Percentiles rank a stretch among this genome's conserved stretches.
Conservation (phyloP, 257 asterid species). For the Voacanga thouarsii region DNA sequence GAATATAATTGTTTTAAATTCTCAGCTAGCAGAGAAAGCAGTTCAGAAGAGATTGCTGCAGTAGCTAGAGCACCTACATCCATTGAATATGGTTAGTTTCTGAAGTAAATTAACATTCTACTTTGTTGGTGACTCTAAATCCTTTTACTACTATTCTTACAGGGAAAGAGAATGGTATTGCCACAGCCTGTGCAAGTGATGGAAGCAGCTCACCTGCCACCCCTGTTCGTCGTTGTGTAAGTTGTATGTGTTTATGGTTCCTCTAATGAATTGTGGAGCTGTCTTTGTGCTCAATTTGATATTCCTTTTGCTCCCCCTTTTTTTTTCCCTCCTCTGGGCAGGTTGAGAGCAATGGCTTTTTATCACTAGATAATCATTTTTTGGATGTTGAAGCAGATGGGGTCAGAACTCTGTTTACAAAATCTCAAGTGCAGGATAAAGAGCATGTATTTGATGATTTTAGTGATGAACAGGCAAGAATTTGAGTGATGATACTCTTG, state of each 20-base stretch:
- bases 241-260: constrained; percentile 92
- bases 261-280: constrained; percentile 36
- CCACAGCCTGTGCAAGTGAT: constrained; percentile 28
- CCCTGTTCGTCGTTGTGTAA: constrained; percentile 95
- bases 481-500: background rate
- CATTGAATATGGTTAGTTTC: constrained; percentile 40
- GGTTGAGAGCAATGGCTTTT: constrained; percentile 79
- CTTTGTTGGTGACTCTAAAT: constrained; percentile 16
- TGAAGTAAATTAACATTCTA: constrained; percentile 9
- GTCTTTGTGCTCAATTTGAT: constrained; percentile 51
- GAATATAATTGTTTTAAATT: constrained; percentile 19
- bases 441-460: constrained; percentile 47
- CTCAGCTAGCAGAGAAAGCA: constrained; percentile 58
- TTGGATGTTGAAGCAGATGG: constrained; percentile 37
- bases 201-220: constrained; percentile 42
- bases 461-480: constrained; percentile 69
- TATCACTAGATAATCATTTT: constrained; percentile 38
- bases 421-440: constrained; percentile 45
- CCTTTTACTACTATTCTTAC: constrained; percentile 22
- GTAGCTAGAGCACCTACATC: constrained; percentile 23
- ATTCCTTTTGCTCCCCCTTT: constrained; percentile 26
- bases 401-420: constrained; percentile 38
- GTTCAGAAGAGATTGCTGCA: constrained; percentile 37
- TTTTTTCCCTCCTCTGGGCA: constrained; percentile 19
- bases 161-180: constrained; percentile 47